Percentiles rank a stretch among this genome's conserved stretches.
These are phyloP conservation scores for Trichoderma virens DNA, from an alignment of 495 filamentous ascomycete species.

Conservation along the genomic window DNA sequence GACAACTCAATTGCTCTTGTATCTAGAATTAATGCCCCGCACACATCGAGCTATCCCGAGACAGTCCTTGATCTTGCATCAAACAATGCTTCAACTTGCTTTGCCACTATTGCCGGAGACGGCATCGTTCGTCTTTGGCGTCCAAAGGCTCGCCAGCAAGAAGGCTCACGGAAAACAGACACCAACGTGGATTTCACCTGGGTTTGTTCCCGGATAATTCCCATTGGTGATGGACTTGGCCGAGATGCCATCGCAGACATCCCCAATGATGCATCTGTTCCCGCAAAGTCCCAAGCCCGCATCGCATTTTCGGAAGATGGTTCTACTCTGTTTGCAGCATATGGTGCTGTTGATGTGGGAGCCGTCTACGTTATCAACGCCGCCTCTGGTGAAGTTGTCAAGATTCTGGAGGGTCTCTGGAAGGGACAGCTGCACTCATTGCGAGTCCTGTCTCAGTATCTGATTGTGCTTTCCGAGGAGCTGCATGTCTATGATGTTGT, in stretches of 20 bases:
- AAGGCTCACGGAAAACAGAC: constrained; percentile 49
- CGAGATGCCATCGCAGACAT: constrained; percentile 24
- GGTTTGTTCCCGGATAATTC: constrained; percentile 56
- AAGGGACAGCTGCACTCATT: constrained; percentile 46
- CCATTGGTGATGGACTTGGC: constrained; percentile 39
- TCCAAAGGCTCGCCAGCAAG: constrained; percentile 53
- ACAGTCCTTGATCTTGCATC: constrained; percentile 62
- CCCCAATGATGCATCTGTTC: constrained; percentile 10
- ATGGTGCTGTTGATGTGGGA: constrained; percentile 34
- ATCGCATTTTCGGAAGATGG: constrained; percentile 80
- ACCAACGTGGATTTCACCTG: constrained; percentile 57
- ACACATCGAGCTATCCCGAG: constrained; percentile 47
- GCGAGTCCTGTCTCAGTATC: constrained; percentile 48
- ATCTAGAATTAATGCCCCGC: constrained; percentile 75
- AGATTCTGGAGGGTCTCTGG: constrained; percentile 48
- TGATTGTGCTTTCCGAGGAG: constrained; percentile 56
- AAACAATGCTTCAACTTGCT: constrained; percentile 56
- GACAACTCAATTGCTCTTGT: constrained; percentile 62
- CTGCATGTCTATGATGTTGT: constrained; percentile 63
- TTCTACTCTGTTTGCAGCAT: constrained; percentile 64
- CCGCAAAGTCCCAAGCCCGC: constrained; percentile 32
- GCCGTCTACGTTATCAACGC: constrained; percentile 55
- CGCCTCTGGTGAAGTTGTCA: constrained; percentile 44
- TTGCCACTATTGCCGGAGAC: constrained; percentile 81
- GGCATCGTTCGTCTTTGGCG: constrained; percentile 70